Evolutionary conservation across 306 rosid genomes (phyloP).

Genomic region (Fagus crenata): DNA sequence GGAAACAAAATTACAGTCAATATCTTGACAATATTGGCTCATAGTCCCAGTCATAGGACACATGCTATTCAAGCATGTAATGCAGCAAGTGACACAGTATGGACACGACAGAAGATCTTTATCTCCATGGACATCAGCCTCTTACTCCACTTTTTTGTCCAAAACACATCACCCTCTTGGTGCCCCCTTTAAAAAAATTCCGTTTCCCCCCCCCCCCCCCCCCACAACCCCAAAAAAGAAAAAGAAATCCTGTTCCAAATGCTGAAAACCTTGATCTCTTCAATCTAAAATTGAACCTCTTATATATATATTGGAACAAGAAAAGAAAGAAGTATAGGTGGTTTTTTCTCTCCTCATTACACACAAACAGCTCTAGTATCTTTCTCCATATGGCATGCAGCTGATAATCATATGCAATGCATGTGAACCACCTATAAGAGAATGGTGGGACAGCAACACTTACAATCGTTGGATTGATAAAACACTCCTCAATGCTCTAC

Average conservation of each 20-base stretch:
- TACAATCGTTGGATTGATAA: too few species aligned
- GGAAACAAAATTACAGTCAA: background rate
- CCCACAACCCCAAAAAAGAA: background rate
- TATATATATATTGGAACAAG: background rate
- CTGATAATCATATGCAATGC: background rate
- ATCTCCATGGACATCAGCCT: background rate
- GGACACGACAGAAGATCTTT: background rate
- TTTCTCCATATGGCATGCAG: background rate
- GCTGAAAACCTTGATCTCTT: background rate
- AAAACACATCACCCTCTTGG: background rate
- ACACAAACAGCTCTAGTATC: background rate
- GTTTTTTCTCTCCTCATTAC: background rate
- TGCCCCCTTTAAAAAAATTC: too few species aligned
- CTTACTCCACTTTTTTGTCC: background rate
- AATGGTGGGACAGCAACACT: background rate
- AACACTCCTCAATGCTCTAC: too few species aligned
- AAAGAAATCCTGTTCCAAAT: background rate
- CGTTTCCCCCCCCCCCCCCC: too few species aligned
- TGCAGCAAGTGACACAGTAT: background rate
- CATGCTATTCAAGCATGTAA: background rate
- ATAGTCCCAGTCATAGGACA: background rate
- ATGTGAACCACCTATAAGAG: background rate
- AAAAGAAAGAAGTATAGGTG: background rate
- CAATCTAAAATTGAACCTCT: too few species aligned
- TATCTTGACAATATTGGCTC: background rate